Conservation (phyloP, 148 eudicot genomes). For the Dysphania ambrosioides region DNA sequence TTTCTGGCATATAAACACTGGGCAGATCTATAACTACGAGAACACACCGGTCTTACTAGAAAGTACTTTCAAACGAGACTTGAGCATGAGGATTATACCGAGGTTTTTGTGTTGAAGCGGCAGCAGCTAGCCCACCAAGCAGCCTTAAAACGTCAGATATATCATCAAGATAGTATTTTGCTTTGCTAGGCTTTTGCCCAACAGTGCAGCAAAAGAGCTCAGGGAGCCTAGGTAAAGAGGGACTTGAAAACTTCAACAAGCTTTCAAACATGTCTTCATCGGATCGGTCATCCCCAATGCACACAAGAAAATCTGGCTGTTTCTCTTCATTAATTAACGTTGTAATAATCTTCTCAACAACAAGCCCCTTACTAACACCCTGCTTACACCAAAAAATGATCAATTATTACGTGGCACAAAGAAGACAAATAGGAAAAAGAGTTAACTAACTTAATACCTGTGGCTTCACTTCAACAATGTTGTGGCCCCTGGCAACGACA, state of each 20-base stretch:
- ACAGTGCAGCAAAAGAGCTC: slow-evolving; percentile 83
- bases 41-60: slow-evolving; percentile 7
- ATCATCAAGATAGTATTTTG: slow-evolving; percentile 78
- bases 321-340: slow-evolving; percentile 35
- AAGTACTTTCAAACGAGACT: slow-evolving; percentile 52
- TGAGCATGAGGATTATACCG: slow-evolving; percentile 38
- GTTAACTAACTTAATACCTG: slow-evolving; percentile 43
- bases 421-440: background rate
- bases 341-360: slow-evolving; percentile 59
- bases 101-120: slow-evolving; percentile 50
- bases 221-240: slow-evolving; percentile 32
- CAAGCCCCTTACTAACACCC: slow-evolving; percentile 81
- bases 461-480: slow-evolving; percentile 80
- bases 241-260: slow-evolving; percentile 42
- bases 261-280: slow-evolving; percentile 92
- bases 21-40: slow-evolving; percentile 4
- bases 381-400: slow-evolving; percentile 19
- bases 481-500: slow-evolving; percentile 60
- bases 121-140: slow-evolving; percentile 50
- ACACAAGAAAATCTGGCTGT: slow-evolving; percentile 67
- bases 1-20: background rate
- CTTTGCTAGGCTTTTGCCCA: slow-evolving; percentile 90
- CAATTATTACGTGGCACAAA: background rate
- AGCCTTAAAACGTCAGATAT: slow-evolving; percentile 47
- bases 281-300: slow-evolving; percentile 80